A percentile compares a stretch with the other conserved stretches of the same genome.
Evolutionary conservation across 192 early-diverging fungal genomes (phyloP).

Genomic region (Phlyctochytrium arcticum): DNA sequence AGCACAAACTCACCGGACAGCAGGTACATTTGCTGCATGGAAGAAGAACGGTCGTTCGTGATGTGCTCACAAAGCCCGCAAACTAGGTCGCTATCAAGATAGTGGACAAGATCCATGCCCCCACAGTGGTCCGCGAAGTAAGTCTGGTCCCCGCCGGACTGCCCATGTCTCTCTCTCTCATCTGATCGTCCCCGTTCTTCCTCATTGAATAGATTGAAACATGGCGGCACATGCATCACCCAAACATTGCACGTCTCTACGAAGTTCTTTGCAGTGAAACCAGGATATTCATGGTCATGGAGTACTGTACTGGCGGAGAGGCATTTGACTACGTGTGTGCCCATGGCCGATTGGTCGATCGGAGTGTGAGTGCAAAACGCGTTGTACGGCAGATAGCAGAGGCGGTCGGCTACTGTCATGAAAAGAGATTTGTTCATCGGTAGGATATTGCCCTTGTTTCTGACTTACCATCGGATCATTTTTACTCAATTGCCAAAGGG

Average conservation of each 20-base stretch:
- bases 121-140: constrained; percentile 42
- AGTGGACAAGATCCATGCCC: constrained; percentile 48
- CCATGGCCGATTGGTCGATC: constrained; percentile 56
- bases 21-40: constrained; percentile 24
- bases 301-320: constrained; percentile 73
- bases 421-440: constrained; percentile 50
- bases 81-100: constrained; percentile 52
- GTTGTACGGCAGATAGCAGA: constrained; percentile 46
- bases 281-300: constrained; percentile 75
- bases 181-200: too few relatives aligned
- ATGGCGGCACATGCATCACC: constrained; percentile 69
- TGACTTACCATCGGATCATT: background rate
- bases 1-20: constrained; percentile 41
- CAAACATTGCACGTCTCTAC: constrained; percentile 73
- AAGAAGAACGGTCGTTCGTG: background rate
- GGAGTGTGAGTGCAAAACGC: constrained; percentile 15
- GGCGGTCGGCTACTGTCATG: constrained; percentile 51
- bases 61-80: background rate
- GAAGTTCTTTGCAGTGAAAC: constrained; percentile 71
- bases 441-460: background rate
- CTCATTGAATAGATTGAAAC: constrained; percentile 60
- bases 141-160: too few relatives aligned
- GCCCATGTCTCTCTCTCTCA: too few relatives aligned
- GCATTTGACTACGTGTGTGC: constrained; percentile 80
- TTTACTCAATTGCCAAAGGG: constrained; percentile 37